Conservation (phyloP, 345 rosid species). For the Viola odorata region DNA sequence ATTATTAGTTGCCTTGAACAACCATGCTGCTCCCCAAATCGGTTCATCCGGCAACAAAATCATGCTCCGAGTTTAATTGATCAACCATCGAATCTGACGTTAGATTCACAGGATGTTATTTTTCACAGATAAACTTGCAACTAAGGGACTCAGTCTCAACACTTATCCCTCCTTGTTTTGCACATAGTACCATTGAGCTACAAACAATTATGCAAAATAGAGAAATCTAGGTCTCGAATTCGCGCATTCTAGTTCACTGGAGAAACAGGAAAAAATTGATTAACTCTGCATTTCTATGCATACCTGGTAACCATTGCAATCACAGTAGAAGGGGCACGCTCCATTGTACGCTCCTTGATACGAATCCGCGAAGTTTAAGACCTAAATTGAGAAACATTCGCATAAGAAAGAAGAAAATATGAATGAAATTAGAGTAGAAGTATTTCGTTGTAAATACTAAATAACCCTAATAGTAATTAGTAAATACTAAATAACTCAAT, state of each 20-base stretch:
- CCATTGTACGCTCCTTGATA: constrained; percentile 21
- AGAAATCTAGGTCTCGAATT: neutral
- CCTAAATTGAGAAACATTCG: neutral
- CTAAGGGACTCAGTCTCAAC: neutral
- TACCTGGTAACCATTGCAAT: constrained; percentile 25
- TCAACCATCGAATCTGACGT: neutral
- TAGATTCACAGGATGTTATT: too few species aligned
- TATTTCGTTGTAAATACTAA: neutral
- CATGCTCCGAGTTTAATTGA: neutral
- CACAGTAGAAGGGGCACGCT: constrained; percentile 27
- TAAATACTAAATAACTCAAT: too few species aligned
- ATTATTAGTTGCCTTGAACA: constrained; percentile 20
- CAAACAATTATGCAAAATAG: neutral
- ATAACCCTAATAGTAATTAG: too few species aligned
- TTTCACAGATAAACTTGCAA: neutral
- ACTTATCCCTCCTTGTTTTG: neutral
- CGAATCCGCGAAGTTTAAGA: constrained; percentile 19
- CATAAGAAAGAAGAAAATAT: too few species aligned
- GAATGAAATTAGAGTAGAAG: neutral
- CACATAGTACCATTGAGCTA: neutral
- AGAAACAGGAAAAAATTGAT: neutral
- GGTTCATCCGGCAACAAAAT: constrained; percentile 18
- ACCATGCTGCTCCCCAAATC: constrained; percentile 27
- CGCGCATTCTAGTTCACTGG: neutral
- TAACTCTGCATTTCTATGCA: neutral